Conservation (phyloP, 441 rosid genomes). For the Bocquillonia castaneifolia region DNA sequence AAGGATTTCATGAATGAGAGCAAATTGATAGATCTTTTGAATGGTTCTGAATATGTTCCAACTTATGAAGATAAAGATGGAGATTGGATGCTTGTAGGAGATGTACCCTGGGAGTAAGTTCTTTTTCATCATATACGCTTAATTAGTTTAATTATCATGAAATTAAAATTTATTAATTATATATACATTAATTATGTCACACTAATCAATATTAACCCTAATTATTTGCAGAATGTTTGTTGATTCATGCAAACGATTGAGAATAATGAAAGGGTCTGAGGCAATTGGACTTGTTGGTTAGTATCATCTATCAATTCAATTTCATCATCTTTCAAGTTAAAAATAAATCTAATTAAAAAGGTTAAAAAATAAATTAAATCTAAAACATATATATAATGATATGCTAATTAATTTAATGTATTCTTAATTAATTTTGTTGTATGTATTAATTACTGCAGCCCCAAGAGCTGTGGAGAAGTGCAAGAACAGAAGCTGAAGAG, state of each 20-base stretch:
- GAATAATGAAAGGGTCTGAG: slow-evolving; percentile 94
- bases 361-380: too few species aligned
- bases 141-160: background rate
- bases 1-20: slow-evolving; percentile 88
- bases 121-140: background rate
- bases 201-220: background rate
- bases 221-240: slow-evolving; percentile 53
- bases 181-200: too few species aligned
- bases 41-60: slow-evolving; percentile 83
- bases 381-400: too few species aligned
- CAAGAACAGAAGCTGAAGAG: slow-evolving; percentile 73
- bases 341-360: too few species aligned
- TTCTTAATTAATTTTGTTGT: too few species aligned
- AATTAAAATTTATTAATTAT: background rate
- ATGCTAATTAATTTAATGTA: too few species aligned
- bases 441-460: slow-evolving; percentile 35
- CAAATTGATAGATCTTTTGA: slow-evolving; percentile 71
- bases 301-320: slow-evolving; percentile 15
- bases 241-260: slow-evolving; percentile 77
- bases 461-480: slow-evolving; percentile 90
- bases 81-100: slow-evolving; percentile 99
- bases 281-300: slow-evolving; percentile 92
- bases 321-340: too few species aligned
- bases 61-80: slow-evolving; percentile 93
- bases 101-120: slow-evolving; percentile 95